These are phyloP conservation scores for Ganoderma meredithae DNA, from an alignment of 1,284 basidiomycete genomes.

Conservation along the genomic window DNA sequence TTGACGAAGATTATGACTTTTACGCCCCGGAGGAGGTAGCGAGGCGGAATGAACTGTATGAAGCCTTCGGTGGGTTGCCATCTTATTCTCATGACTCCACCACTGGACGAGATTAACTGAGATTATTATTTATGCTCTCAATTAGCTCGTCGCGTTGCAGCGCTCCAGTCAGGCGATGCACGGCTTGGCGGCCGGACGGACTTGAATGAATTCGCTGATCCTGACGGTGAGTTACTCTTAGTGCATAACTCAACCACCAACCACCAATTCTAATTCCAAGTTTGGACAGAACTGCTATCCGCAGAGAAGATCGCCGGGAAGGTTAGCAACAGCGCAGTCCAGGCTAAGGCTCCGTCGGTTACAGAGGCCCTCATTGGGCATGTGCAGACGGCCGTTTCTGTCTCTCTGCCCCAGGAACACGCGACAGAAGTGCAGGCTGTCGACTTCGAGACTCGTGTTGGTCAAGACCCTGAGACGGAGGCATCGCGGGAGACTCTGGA, in stretches of 20 bases:
- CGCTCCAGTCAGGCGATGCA: background rate
- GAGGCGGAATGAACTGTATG: background rate
- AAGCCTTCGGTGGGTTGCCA: background rate
- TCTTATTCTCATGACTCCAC: background rate
- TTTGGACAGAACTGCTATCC: background rate
- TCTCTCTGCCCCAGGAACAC: background rate
- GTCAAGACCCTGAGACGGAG: background rate
- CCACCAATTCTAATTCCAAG: background rate
- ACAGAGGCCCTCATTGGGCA: background rate
- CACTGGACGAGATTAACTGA: background rate
- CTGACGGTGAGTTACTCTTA: background rate
- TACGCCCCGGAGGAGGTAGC: background rate
- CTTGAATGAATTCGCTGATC: background rate
- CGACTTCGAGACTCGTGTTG: background rate
- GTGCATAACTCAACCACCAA: background rate
- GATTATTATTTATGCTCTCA: background rate
- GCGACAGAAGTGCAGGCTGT: background rate
- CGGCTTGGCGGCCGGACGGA: background rate
- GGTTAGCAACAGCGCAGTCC: background rate
- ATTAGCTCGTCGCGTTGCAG: background rate
- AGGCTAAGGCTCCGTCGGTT: background rate
- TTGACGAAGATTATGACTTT: conserved; percentile 2
- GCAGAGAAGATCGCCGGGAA: background rate
- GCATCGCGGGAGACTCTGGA: background rate
- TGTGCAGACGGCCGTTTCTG: background rate